Percentiles rank a stretch among this genome's conserved stretches.
Conservation (phyloP, 83 land plant genomes). For the Thuja plicata region DNA sequence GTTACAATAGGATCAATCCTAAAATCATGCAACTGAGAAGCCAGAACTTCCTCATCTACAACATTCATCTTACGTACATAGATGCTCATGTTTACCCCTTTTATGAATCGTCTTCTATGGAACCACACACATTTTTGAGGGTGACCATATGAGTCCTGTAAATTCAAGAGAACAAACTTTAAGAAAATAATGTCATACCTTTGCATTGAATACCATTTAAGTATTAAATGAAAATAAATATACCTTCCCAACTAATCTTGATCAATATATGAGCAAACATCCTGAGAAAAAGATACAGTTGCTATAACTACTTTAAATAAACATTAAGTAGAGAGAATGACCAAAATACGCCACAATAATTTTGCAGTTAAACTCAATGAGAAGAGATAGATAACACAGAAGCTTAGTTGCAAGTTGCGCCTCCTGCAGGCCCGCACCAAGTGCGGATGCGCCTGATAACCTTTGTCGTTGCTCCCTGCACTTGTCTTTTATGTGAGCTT, state of each 20-base stretch:
- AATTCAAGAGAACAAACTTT: not conserved
- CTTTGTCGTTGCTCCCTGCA: no score
- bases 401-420: no score
- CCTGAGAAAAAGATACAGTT: not conserved
- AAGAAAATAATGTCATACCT: not conserved
- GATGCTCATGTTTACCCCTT: constrained; percentile 17
- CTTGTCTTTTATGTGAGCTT: no score
- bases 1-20: not conserved
- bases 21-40: not conserved
- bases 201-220: not conserved
- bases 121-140: constrained; percentile 34
- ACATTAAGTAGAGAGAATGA: not conserved
- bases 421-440: no score
- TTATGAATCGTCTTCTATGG: constrained; percentile 6
- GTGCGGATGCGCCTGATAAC: no score
- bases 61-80: constrained; percentile 31
- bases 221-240: not conserved
- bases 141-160: constrained; percentile 42
- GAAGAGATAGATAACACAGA: not conserved
- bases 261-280: not conserved
- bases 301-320: not conserved
- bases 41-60: not conserved
- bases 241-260: not conserved
- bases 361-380: not conserved
- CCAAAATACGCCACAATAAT: not conserved